Evolutionary conservation across 2,329 filamentous ascomycete genomes (phyloP).

Genomic region (Fusarium brevicatenulatum): DNA sequence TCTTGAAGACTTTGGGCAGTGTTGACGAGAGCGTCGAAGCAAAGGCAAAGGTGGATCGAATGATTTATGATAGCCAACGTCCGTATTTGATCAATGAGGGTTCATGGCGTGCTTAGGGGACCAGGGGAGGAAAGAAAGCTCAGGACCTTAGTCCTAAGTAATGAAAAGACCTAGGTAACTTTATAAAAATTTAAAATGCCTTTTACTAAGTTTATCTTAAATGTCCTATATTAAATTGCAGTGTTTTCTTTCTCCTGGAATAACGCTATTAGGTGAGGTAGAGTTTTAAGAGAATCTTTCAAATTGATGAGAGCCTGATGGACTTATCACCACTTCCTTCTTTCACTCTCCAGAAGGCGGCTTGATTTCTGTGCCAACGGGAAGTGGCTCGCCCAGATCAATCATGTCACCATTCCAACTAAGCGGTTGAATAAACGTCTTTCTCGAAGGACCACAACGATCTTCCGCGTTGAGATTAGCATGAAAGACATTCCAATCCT

Average conservation of each 20-base stretch:
- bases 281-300: not conserved
- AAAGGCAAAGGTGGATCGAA: not conserved
- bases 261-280: no score
- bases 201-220: not conserved
- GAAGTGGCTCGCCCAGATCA: not conserved
- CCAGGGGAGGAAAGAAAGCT: not conserved
- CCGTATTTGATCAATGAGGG: not conserved
- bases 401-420: not conserved
- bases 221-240: no score
- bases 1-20: not conserved
- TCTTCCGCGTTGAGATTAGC: not conserved
- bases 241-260: no score
- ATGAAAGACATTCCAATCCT: not conserved
- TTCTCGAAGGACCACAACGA: not conserved
- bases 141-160: not conserved
- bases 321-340: accelerated
- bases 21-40: not conserved
- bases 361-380: not conserved
- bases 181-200: not conserved
- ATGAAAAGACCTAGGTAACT: not conserved
- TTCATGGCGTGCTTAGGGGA: no score
- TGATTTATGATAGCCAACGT: not conserved
- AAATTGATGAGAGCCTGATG: not conserved
- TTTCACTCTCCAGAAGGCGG: not conserved
- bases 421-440: not conserved